Evolutionary conservation across 108 stramenopile genomes (phyloP).

Genomic region (Discostella stelligeroides): DNA sequence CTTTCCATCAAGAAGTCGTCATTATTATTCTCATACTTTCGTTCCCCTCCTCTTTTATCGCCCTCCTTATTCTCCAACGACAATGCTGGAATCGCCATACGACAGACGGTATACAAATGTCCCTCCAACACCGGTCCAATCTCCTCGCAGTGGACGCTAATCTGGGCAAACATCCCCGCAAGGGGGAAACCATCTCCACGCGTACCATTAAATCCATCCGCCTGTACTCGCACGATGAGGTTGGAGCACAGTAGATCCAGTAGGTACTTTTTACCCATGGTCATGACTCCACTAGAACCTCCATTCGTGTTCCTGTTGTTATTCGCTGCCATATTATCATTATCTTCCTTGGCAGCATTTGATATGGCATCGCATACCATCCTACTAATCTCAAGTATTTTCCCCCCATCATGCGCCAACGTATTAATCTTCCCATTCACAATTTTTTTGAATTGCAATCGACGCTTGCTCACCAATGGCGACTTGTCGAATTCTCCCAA

Average conservation of each 20-base stretch:
- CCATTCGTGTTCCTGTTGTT: too few species aligned
- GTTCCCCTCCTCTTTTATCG: conserved; percentile 13
- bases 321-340: conserved; percentile 36
- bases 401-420: conserved; percentile 63
- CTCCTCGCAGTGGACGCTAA: conserved; percentile 64
- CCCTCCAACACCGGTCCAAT: conserved; percentile 66
- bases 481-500: conserved; percentile 70
- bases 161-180: conserved; percentile 66
- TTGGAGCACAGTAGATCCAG: conserved; percentile 76
- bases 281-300: conserved; percentile 32
- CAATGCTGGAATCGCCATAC: conserved; percentile 75
- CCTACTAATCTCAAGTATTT: conserved; percentile 65
- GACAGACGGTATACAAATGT: conserved; percentile 87
- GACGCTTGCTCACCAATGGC: conserved; percentile 51
- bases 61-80: conserved; percentile 43
- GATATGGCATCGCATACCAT: conserved; percentile 61
- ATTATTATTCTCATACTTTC: conserved; percentile 2
- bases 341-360: conserved; percentile 58
- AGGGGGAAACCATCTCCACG: conserved; percentile 88
- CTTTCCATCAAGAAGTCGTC: conserved; percentile 75
- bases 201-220: conserved; percentile 84
- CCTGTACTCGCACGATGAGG: conserved; percentile 80
- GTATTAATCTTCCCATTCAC: conserved; percentile 86
- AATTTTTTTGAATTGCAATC: conserved; percentile 84
- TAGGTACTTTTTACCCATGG: conserved; percentile 73